Conservation (phyloP, 257 asterid genomes). For the Solanum peruvianum region DNA sequence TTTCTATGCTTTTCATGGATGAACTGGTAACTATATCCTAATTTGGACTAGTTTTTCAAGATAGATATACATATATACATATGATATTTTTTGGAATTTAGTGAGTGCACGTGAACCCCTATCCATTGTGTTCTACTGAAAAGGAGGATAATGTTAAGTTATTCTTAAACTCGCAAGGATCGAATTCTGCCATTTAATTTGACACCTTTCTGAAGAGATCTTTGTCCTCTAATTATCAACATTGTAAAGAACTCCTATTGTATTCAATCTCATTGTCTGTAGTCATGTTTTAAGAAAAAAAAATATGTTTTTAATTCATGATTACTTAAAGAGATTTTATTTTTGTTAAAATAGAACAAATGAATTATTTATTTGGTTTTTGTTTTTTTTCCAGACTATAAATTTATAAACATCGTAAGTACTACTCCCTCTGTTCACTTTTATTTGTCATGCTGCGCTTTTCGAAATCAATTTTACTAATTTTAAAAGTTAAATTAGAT, state of each 20-base stretch:
- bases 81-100: no score
- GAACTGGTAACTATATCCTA: no score
- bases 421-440: background rate
- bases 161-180: background rate
- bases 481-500: no score
- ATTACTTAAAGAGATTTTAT: background rate
- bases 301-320: background rate
- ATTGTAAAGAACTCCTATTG: background rate
- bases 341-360: background rate
- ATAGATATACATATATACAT: no score
- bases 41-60: no score
- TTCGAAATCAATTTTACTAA: no score
- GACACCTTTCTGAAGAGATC: background rate
- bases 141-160: background rate
- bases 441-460: no score
- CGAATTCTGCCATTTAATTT: no score
- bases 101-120: no score
- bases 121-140: background rate
- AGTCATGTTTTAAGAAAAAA: background rate
- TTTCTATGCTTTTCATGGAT: no score
- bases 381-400: background rate
- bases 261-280: no score
- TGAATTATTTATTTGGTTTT: background rate
- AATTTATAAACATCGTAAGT: no score
- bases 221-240: background rate